Conservation (phyloP, 139 green algal genomes). For the Diplosphaera chodatii region DNA sequence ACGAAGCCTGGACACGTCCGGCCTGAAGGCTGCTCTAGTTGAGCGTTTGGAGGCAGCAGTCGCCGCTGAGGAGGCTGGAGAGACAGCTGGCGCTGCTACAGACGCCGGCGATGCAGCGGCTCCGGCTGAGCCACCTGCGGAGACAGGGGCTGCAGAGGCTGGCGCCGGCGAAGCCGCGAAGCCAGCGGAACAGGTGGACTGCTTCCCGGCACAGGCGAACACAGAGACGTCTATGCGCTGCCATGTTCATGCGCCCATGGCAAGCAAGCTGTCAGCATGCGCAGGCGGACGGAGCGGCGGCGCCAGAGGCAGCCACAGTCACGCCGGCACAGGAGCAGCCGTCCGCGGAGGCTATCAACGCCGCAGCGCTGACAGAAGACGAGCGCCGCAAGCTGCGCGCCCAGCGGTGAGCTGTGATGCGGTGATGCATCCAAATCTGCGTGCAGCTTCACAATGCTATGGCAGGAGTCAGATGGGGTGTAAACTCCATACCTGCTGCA, state of each 20-base stretch:
- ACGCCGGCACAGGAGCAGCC: not conserved
- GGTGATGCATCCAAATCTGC: no score
- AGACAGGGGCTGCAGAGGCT: not conserved
- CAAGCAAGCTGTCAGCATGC: not conserved
- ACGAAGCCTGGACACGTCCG: not conserved
- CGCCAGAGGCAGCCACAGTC: not conserved
- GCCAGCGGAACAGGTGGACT: not conserved
- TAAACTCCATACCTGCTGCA: no score
- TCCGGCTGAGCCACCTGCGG: not conserved
- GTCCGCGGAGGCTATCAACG: not conserved
- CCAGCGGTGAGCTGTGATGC: not conserved
- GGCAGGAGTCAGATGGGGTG: no score
- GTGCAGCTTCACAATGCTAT: no score
- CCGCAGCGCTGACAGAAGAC: not conserved
- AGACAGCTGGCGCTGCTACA: not conserved
- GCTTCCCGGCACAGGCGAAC: no score
- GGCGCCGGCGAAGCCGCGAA: not conserved
- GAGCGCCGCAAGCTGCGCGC: not conserved
- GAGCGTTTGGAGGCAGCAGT: constrained; percentile 1
- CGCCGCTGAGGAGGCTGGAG: not conserved
- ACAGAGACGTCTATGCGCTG: no score
- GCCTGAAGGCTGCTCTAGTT: constrained; percentile 7
- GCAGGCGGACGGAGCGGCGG: not conserved
- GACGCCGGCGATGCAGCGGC: not conserved
- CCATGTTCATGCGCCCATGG: no score